Evolutionary conservation across 177 flowering plant species (phyloP), one percentile per base, ranked within the genome.

Genomic region (Vitis hybrid): DNA sequence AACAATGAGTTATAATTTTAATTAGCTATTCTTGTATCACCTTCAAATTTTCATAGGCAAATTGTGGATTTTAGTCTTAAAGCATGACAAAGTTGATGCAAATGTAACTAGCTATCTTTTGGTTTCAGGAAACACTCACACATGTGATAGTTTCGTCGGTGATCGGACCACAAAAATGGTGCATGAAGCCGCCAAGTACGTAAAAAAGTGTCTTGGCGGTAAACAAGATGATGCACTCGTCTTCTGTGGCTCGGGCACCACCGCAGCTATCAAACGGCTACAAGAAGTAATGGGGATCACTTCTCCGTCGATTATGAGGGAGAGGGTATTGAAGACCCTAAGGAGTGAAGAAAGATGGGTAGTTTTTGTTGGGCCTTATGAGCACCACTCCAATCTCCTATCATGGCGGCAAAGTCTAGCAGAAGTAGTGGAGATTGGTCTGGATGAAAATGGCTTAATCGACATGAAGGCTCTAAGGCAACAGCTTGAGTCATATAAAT

Each of bases 371-470:
- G 98, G 98, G 1, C 96, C 98, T 0, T 86, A 79, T 55, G 96
- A 93, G 85, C 96, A 93, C 77, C 96, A 93, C 79, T 93, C 96
- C 3, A 93, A 93, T 76, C 80, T 90, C 29, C 93, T 93, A 48
- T 90, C 98, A 2, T 93, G 98, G 98, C 68, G 91, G 62, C 86
- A 89, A 58, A 90, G 91, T 81, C 75, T 89, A 10, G 96, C 91
- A n/a, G 85, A 93, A 53, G 92, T 90, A 4, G 78, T 93, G 0
- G 96, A 89, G 80, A 87, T 93, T 55, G 87, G 88, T 14, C 53
- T 87, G 11, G 80, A 85, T 67, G 78, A 77, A 0, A 64, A 87
- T 31, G 97, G 94, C 0, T 64, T 85, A 29, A 1, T 91, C 0
- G 90, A 91, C 77, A 65, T 88, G 72, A 83, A 85, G 26, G 76